Base-by-base conservation (phyloP, 352 stramenopile species). In the Aphanomyces stellatus region DNA sequence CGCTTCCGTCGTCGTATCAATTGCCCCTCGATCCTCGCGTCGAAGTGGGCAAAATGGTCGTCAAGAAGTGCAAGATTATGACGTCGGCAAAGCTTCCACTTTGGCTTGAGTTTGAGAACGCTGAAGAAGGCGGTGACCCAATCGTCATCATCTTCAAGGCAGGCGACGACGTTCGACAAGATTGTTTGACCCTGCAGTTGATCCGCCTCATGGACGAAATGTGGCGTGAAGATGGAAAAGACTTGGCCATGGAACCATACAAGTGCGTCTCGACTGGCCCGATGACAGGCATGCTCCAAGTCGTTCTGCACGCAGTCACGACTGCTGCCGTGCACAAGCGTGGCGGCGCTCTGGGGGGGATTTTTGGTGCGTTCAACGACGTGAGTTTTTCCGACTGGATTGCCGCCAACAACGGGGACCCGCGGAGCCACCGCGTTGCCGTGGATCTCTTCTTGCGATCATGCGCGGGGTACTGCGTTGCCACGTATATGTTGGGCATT, bases 31-130 rank as follows among this genome's bases (percentile, higher is more conserved):
- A 94, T 57, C 86, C 86, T 67, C 84, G 86, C 77, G 87, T 95
- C 43, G 84, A 93, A 72, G 86, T 95, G 40, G 76, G 84, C 10
- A 90, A 86, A 46, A 93, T 96, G 48, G 88, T 92, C 15, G 82
- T 94, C 19, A 79, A 73, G 68, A 95, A 96, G 64, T 96, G 85
- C 53, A 87, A 86, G 27, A 87, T 96, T 34, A 95, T 96, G 87
- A 85, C 87, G 40, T 92, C 80, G n/a, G 88, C 88, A n/a, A 95
- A 96, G 71, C 88, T 93, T 72, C 88, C 88, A 25, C 56, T 96
- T 35, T 95, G 81, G 85, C 71, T 96, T 7, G 81, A 92, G 51
- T 95, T 95, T 78, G 82, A 96, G 70, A 95, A 96, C 66, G 84
- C 78, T 4, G 85, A 81, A 65, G 82, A 92, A 65, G 83, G 85